Evolutionary conservation across 2,329 filamentous ascomycete genomes (phyloP), one percentile per base, ranked within the genome.

Genomic region (Aspergillus sp.): DNA sequence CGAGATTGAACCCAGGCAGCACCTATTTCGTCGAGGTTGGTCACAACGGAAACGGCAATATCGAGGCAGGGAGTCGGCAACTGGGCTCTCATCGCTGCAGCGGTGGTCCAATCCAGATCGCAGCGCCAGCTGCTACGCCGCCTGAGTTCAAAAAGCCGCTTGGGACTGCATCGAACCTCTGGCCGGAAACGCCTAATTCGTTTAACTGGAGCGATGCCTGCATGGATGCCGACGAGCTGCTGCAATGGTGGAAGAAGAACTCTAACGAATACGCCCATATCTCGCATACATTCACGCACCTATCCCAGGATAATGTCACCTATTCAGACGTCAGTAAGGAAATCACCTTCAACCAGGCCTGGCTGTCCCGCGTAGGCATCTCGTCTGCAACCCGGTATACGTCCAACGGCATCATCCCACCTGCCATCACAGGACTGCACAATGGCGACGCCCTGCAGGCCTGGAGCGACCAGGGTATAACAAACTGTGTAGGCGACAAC

Each of bases 401-500:
- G 19, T 60, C 73, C 2, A 77, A 79, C 39, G 84, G 84, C 33
- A 77, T 87, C 52, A 84, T 87, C 57, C 85, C 85, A 2, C 84
- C 85, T 1, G 84, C 84, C 35, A 87, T 87, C 58, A 87, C 85
- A 1, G 85, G 85, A 51, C 68, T 87, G 21, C 83, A 86, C 73
- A 87, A 87, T 62, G 84, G 82, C 17, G 85, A 87, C 69, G 84
- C 79, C 11, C 79, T 87, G 48, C 72, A 73, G 51, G 85, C 83
- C 6, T 87, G 83, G 83, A 75, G 76, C 64, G 82, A 85, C 45
- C 83, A 83, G 57, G 84, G 84, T 15, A 82, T 87, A 62, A 75
- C 69, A n/a, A 80, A 83, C 62, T 84, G 83, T 49, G 84, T 87
- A 15, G 85, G 85, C 39, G 85, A 87, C 68, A 87, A 87, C 72